Percentiles rank a stretch among this genome's conserved stretches.
These are phyloP conservation scores for Magnaporthales sp. DNA, from an alignment of 2,329 filamentous ascomycete genomes.

Conservation along the genomic window DNA sequence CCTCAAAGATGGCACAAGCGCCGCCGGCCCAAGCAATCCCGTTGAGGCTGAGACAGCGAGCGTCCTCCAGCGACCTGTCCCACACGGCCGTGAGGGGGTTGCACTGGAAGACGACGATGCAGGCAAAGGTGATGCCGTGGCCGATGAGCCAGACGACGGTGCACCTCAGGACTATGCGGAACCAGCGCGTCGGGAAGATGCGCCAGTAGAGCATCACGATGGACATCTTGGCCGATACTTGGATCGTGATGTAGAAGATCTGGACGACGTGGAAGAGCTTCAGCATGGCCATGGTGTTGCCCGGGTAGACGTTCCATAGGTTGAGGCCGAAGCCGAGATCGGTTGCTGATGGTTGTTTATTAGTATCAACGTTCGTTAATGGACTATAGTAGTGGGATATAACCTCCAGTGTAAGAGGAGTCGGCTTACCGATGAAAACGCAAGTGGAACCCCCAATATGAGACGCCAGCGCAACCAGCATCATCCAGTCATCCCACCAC, in stretches of 20 bases:
- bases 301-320: neutral
- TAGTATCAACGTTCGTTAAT: neutral
- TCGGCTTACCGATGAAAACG: neutral
- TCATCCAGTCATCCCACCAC: neutral
- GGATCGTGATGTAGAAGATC: constrained; percentile 15
- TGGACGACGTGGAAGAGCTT: constrained; percentile 6
- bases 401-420: neutral
- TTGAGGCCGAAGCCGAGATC: neutral
- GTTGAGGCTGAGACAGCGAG: constrained; percentile 37
- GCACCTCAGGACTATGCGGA: constrained; percentile 8
- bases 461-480: neutral
- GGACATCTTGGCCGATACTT: constrained; percentile 15
- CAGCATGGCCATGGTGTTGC: neutral
- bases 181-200: constrained; percentile 13
- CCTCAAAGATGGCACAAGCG: constrained; percentile 30
- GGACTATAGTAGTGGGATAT: neutral
- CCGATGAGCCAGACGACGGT: constrained; percentile 18
- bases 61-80: constrained; percentile 38
- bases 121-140: constrained; percentile 21
- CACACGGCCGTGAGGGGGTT: constrained; percentile 40
- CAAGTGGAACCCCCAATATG: neutral
- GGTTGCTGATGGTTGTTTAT: neutral
- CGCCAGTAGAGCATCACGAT: constrained; percentile 15
- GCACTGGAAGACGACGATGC: constrained; percentile 32
- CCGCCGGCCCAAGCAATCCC: constrained; percentile 38